These are phyloP conservation scores for Teunomyces kruisii DNA, from an alignment of 805 yeast genomes.

Conservation along the genomic window DNA sequence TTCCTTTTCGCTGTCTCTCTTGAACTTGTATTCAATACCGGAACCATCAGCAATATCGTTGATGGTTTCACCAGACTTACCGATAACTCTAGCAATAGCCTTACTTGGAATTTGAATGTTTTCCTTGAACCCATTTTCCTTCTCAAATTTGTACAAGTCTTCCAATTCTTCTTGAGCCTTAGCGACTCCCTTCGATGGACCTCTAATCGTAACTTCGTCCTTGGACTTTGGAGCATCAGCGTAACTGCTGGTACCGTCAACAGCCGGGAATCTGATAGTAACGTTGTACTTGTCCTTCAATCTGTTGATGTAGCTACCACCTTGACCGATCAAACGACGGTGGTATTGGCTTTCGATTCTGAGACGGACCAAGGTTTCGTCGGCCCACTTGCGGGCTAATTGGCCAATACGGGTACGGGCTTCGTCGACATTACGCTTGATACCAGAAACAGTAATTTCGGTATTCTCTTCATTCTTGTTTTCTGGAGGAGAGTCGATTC, in stretches of 20 bases:
- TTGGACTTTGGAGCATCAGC: slow-evolving; percentile 45
- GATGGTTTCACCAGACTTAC: slow-evolving; percentile 82
- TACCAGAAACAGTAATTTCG: slow-evolving; percentile 64
- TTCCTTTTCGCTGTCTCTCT: slow-evolving; percentile 43
- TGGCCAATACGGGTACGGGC: slow-evolving; percentile 60
- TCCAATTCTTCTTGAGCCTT: slow-evolving; percentile 81
- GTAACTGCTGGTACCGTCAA: slow-evolving; percentile 22
- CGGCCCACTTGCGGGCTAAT: slow-evolving; percentile 75
- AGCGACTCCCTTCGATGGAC: slow-evolving; percentile 87
- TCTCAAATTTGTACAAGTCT: slow-evolving; percentile 82
- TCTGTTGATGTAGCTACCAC: slow-evolving; percentile 78
- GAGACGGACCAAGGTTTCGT: slow-evolving; percentile 65
- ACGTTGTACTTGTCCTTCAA: slow-evolving; percentile 87
- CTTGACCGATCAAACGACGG: slow-evolving; percentile 78
- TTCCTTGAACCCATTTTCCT: slow-evolving; percentile 74
- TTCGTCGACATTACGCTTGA: slow-evolving; percentile 73
- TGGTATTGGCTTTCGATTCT: slow-evolving; percentile 77
- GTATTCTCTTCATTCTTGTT: slow-evolving; percentile 30
- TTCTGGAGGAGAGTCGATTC: slow-evolving; percentile 58
- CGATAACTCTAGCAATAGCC: slow-evolving; percentile 84
- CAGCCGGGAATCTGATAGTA: slow-evolving; percentile 67
- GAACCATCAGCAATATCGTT: slow-evolving; percentile 73
- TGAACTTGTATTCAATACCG: slow-evolving; percentile 55
- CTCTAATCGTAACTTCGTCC: slow-evolving; percentile 71
- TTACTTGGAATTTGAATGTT: slow-evolving; percentile 65